Percentiles rank a stretch among this genome's conserved stretches.
phyloP scores from a whole-genome alignment of 2,329 filamentous ascomycete genomes.

The Penicillium sp. region DNA sequence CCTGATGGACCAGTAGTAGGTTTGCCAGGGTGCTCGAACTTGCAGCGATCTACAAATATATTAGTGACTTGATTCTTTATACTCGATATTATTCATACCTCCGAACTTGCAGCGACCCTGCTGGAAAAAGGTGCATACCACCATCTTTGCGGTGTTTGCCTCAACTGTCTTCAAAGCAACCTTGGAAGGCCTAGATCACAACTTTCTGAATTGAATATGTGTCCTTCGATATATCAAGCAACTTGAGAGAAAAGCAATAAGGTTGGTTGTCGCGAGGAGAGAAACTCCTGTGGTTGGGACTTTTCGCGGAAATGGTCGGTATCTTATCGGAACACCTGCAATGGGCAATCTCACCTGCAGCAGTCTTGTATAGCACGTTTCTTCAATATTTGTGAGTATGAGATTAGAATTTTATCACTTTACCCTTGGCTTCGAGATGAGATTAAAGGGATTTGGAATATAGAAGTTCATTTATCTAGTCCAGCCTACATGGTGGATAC shows the following conservation, averaged over 20 bases:
- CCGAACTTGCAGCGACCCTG: conserved; percentile 65
- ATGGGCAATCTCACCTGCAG: background rate
- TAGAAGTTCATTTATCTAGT: background rate
- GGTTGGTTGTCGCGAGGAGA: background rate
- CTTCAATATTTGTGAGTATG: background rate
- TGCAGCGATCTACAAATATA: conserved; percentile 53
- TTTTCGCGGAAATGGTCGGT: conserved; percentile 3
- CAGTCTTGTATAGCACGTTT: background rate
- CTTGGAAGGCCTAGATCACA: background rate
- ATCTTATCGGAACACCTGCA: conserved; percentile 7
- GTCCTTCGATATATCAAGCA: background rate
- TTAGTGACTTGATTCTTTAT: background rate
- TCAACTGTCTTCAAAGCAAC: background rate
- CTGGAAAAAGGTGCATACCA: conserved; percentile 63
- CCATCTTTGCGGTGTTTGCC: conserved; percentile 31
- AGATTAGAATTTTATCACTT: background rate
- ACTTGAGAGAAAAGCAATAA: background rate
- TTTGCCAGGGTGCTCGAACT: conserved; percentile 56
- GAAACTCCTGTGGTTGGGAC: conserved; percentile 6
- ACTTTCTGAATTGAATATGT: background rate
- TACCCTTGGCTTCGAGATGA: background rate
- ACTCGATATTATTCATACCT: conserved; percentile 45
- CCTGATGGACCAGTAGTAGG: conserved; percentile 37
- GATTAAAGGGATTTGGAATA: background rate
- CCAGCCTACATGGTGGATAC: background rate